Evolutionary conservation across 129 eudicot genomes (phyloP).

Genomic region (Saussurea involucrata): DNA sequence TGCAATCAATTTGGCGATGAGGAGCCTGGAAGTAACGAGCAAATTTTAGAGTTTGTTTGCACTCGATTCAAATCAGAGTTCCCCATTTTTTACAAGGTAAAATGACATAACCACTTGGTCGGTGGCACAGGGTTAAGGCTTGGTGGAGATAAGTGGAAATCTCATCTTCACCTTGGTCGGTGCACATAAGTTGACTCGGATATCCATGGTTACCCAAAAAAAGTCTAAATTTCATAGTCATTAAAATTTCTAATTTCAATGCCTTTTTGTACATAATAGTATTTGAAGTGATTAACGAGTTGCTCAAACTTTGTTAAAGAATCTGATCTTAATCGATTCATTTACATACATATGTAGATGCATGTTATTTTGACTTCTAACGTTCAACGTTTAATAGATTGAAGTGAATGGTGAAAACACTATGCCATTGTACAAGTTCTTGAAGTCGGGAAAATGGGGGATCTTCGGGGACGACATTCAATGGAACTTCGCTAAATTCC

Average conservation of each 20-base stretch:
- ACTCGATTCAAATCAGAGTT: slow-evolving; percentile 84
- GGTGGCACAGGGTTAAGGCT: too few species aligned
- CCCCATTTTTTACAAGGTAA: slow-evolving; percentile 76
- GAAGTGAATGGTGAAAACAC: slow-evolving; percentile 77
- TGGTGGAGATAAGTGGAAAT: too few species aligned
- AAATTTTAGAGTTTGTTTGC: slow-evolving; percentile 79
- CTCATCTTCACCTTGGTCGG: too few species aligned
- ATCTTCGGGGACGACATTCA: slow-evolving; percentile 68
- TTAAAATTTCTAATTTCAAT: not conserved
- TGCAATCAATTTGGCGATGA: slow-evolving; percentile 92
- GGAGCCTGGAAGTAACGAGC: slow-evolving; percentile 81
- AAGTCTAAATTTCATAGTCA: not conserved
- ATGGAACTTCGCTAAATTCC: slow-evolving; percentile 89
- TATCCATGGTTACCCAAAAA: too few species aligned
- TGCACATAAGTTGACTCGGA: too few species aligned
- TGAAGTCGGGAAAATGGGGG: slow-evolving; percentile 80
- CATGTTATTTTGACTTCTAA: not conserved
- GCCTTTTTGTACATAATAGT: not conserved
- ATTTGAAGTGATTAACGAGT: too few species aligned
- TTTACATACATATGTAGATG: not conserved
- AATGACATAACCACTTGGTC: not conserved
- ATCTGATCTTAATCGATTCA: too few species aligned
- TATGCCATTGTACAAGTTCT: slow-evolving; percentile 70
- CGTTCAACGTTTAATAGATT: slow-evolving; percentile 35
- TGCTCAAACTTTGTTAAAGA: too few species aligned